Evolutionary conservation across 2,329 filamentous ascomycete genomes (phyloP).

Genomic region (Fusarium sp.): DNA sequence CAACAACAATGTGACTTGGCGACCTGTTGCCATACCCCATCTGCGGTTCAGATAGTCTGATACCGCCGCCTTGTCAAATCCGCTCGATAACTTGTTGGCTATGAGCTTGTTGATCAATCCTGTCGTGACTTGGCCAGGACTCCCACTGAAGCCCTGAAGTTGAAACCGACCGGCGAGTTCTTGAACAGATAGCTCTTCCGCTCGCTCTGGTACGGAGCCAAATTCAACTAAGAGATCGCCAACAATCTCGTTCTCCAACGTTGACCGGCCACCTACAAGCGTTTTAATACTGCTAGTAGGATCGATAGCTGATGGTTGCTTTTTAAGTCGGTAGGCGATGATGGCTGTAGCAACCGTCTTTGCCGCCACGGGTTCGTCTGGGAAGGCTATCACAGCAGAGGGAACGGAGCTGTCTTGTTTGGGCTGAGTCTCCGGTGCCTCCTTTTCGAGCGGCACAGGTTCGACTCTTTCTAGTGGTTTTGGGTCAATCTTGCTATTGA

Average conservation of each 20-base stretch:
- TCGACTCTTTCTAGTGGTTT: too few relatives aligned
- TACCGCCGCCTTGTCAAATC: slow-evolving; percentile 96
- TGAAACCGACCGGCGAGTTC: slow-evolving; percentile 95
- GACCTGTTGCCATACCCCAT: slow-evolving; percentile 86
- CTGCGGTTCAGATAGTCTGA: slow-evolving; percentile 93
- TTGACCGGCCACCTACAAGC: slow-evolving; percentile 77
- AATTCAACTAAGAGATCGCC: slow-evolving; percentile 98
- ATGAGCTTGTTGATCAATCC: slow-evolving; percentile 92
- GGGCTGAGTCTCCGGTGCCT: too few relatives aligned
- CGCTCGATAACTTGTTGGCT: slow-evolving; percentile 98
- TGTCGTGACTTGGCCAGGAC: slow-evolving; percentile 93
- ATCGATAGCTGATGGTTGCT: too few relatives aligned
- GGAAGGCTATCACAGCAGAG: too few relatives aligned
- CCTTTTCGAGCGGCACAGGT: too few relatives aligned
- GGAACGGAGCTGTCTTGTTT: too few relatives aligned
- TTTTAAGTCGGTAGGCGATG: too few relatives aligned
- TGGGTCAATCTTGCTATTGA: too few relatives aligned
- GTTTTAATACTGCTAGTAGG: too few relatives aligned
- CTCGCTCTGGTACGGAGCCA: slow-evolving; percentile 96
- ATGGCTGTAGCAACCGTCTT: too few relatives aligned
- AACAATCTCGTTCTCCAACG: slow-evolving; percentile 97
- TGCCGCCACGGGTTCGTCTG: too few relatives aligned
- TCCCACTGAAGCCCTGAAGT: slow-evolving; percentile 88
- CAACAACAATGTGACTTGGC: slow-evolving; percentile 90
- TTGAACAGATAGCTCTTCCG: slow-evolving; percentile 94